These are phyloP conservation scores for Collybia sp. DNA, from an alignment of 768 basidiomycete species.

Conservation along the genomic window DNA sequence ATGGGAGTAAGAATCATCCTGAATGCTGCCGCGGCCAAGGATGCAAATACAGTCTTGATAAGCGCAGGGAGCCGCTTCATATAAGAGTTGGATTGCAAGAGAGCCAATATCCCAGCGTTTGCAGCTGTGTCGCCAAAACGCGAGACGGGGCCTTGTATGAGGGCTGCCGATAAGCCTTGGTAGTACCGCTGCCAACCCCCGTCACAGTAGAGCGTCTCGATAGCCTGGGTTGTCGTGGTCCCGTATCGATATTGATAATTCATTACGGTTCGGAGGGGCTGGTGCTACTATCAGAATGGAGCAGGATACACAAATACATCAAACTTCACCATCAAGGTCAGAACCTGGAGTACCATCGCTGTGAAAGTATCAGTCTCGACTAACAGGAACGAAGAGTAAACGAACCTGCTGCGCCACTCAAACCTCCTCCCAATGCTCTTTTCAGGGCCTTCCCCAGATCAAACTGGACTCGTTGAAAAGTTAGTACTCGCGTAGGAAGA, in stretches of 20 bases:
- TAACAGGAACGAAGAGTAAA: not conserved
- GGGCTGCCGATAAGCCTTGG: slow-evolving; percentile 80
- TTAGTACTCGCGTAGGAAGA: not conserved
- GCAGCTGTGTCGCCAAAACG: slow-evolving; percentile 96
- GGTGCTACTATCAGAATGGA: not conserved
- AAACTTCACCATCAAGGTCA: slow-evolving; percentile 67
- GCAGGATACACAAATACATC: not conserved
- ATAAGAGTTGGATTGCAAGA: slow-evolving; percentile 73
- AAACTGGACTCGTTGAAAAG: slow-evolving; percentile 45
- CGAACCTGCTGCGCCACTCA: slow-evolving; percentile 81
- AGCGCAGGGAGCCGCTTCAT: slow-evolving; percentile 57
- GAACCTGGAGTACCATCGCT: slow-evolving; percentile 94
- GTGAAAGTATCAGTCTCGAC: not conserved
- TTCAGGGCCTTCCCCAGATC: slow-evolving; percentile 74
- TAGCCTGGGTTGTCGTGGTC: slow-evolving; percentile 63
- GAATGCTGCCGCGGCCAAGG: slow-evolving; percentile 75
- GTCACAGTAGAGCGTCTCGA: slow-evolving; percentile 63
- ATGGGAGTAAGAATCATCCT: slow-evolving; percentile 91
- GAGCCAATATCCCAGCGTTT: slow-evolving; percentile 86
- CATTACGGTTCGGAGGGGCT: slow-evolving; percentile 96
- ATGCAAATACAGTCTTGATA: slow-evolving; percentile 78
- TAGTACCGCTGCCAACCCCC: slow-evolving; percentile 86
- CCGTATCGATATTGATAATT: slow-evolving; percentile 95
- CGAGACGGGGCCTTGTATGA: slow-evolving; percentile 78
- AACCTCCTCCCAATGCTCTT: slow-evolving; percentile 83